Evolutionary conservation across 2,329 filamentous ascomycete genomes (phyloP).

Genomic region (Microsporum canis): DNA sequence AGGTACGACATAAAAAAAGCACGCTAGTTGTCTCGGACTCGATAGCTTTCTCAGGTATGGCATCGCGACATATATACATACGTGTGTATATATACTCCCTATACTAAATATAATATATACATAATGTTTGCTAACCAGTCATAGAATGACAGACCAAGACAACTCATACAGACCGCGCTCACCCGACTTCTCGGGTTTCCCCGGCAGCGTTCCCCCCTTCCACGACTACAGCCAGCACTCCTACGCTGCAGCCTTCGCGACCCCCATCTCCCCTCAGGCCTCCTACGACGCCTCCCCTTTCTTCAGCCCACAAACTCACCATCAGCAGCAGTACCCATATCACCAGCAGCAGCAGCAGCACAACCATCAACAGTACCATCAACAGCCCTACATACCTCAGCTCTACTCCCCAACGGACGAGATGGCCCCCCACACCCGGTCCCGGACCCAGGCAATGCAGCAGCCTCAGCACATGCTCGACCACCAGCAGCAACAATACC

Average conservation of each 20-base stretch:
- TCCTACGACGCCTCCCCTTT: conserved; percentile 39
- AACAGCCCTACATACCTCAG: conserved; percentile 16
- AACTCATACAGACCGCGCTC: conserved; percentile 38
- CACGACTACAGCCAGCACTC: conserved; percentile 22
- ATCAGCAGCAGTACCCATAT: conserved; percentile 12
- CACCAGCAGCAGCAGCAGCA: conserved; percentile 11
- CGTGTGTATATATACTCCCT: not conserved
- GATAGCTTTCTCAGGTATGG: not conserved
- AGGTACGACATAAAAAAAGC: not conserved
- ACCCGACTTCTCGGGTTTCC: conserved; percentile 38
- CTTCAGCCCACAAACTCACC: conserved; percentile 29
- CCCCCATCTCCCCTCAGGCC: conserved; percentile 28
- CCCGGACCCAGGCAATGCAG: conserved; percentile 23
- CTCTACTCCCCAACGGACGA: conserved; percentile 21
- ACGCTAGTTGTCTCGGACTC: not conserved
- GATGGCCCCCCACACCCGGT: conserved; percentile 35
- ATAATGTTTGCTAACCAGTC: not conserved
- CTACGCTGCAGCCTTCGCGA: conserved; percentile 20
- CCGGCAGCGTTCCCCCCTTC: conserved; percentile 30
- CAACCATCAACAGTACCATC: conserved; percentile 18
- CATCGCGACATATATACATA: not conserved
- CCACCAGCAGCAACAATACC: conserved; percentile 4
- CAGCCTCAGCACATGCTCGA: conserved; percentile 2
- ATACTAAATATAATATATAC: not conserved
- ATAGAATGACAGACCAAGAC: conserved; percentile 36